Conservation (phyloP, 23 red algal genomes). For the Gracilariopsis chorda region DNA sequence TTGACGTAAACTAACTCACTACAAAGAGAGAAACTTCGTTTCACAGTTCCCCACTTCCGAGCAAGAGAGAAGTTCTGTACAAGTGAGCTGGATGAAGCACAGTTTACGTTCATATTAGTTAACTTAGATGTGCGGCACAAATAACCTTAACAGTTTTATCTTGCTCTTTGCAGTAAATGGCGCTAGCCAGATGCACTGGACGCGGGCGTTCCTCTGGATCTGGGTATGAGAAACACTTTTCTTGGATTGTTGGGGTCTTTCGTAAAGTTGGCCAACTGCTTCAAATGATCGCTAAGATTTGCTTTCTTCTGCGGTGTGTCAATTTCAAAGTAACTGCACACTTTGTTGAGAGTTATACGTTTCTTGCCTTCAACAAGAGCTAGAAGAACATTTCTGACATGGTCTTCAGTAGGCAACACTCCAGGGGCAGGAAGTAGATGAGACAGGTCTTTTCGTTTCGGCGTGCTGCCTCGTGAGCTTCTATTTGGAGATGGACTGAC, state of each 20-base stretch:
- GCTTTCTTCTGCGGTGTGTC: constrained; percentile 1
- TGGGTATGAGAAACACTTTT: background rate
- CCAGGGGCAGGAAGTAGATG: constrained; percentile 33
- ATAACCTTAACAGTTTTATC: no score
- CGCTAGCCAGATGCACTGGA: background rate
- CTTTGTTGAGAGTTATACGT: constrained; percentile 5
- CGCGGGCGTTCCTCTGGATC: background rate
- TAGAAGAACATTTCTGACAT: constrained; percentile 27
- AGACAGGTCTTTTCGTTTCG: constrained; percentile 30
- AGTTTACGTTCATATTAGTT: no score
- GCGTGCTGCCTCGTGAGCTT: constrained; percentile 21
- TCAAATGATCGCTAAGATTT: constrained; percentile 14
- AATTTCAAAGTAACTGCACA: constrained; percentile 31
- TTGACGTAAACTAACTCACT: no score
- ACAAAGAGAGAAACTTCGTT: no score
- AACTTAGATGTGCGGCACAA: no score
- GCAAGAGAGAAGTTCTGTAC: no score
- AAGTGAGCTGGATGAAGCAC: no score
- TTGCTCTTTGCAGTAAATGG: no score
- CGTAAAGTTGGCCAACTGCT: background rate
- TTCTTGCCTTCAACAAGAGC: background rate
- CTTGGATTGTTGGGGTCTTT: background rate
- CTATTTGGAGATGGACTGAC: constrained; percentile 34
- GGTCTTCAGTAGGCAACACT: background rate
- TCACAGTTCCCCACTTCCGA: no score